Base-by-base conservation (phyloP, 2,329 filamentous ascomycete genomes). In the Monilinia fructigena region DNA sequence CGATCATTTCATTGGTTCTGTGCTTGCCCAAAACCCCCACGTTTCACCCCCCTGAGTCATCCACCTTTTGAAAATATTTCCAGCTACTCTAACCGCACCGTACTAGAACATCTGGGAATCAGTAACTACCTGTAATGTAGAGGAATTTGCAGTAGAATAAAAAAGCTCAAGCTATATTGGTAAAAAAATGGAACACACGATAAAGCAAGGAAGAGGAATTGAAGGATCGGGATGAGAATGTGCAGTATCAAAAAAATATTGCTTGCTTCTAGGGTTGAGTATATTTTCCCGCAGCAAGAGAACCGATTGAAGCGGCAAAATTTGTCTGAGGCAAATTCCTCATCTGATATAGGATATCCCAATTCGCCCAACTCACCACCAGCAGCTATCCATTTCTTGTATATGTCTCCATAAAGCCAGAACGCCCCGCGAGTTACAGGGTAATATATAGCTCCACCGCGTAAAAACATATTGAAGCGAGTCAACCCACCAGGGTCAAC, bases 371-470 rank as follows among this genome's bases (percentile, higher is more conserved):
- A 4, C 50, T 63, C 60, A 11, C 60, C 60, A 40, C 60, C 60
- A n/a, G 23, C 23, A n/a, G 18, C 48, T 18, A 55, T 55, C 60
- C 60, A 63, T 18, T 55, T 63, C 50, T 63, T 55, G 60, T 55
- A 63, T 35, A 63, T 55, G 45, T 55, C 60, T 35, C 60, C 60
- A 52, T 63, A 55, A 28, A 63, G 55, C 35, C 35, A 55, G 60
- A 63, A 63, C 4, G 60, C 60, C 20, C 60, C 60, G 4, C 60
- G 35, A 31, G 60, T 63, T 31, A 55, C 60, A 31, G 60, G 55
- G 16, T 55, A 23, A 31, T 55, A 63, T 54, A 63, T 55, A 45
- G 60, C 60, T 42, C 60, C 60, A 31, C 50, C 50, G 5, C 55
- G 23, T n/a, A 48, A 63, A 4, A 63, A 63, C 50, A 42, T 55